phyloP scores from a whole-genome alignment of 768 basidiomycete species.

The Tricholoma sp. region DNA sequence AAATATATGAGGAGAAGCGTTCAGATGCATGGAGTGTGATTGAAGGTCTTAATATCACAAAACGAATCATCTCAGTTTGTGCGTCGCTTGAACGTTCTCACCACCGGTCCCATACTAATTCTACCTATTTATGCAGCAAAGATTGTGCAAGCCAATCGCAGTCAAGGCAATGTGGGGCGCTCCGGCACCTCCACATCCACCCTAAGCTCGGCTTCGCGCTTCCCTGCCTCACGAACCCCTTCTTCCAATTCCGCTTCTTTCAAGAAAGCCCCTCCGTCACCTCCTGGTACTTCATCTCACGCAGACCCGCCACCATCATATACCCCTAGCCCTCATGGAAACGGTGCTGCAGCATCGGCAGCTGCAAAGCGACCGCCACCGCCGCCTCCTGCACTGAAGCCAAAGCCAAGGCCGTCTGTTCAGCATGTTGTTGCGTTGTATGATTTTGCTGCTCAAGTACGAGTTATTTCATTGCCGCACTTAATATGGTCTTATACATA shows the following conservation, averaged over 20 bases:
- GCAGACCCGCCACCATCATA: slow-evolving; percentile 43
- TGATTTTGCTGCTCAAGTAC: slow-evolving; percentile 87
- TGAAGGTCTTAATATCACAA: slow-evolving; percentile 76
- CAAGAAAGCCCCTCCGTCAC: slow-evolving; percentile 44
- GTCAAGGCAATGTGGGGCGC: slow-evolving; percentile 28
- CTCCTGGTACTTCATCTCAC: slow-evolving; percentile 33
- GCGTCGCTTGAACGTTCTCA: slow-evolving; percentile 24
- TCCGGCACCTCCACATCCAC: slow-evolving; percentile 34
- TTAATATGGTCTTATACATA: slow-evolving; percentile 2
- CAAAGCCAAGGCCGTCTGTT: slow-evolving; percentile 69
- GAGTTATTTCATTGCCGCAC: slow-evolving; percentile 9
- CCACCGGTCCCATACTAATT: not conserved
- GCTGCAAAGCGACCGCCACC: slow-evolving; percentile 76
- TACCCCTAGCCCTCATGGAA: slow-evolving; percentile 23
- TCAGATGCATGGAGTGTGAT: slow-evolving; percentile 77
- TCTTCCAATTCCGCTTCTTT: slow-evolving; percentile 33
- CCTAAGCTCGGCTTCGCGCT: slow-evolving; percentile 32
- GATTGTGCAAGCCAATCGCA: slow-evolving; percentile 53
- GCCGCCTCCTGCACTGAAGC: slow-evolving; percentile 88
- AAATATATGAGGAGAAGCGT: slow-evolving; percentile 75
- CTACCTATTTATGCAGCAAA: slow-evolving; percentile 40
- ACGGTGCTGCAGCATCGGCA: slow-evolving; percentile 26
- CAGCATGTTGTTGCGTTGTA: slow-evolving; percentile 91
- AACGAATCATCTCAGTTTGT: slow-evolving; percentile 85
- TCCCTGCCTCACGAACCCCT: slow-evolving; percentile 25